Conservation (phyloP, 768 basidiomycete species). For the Hericium erinaceus region DNA sequence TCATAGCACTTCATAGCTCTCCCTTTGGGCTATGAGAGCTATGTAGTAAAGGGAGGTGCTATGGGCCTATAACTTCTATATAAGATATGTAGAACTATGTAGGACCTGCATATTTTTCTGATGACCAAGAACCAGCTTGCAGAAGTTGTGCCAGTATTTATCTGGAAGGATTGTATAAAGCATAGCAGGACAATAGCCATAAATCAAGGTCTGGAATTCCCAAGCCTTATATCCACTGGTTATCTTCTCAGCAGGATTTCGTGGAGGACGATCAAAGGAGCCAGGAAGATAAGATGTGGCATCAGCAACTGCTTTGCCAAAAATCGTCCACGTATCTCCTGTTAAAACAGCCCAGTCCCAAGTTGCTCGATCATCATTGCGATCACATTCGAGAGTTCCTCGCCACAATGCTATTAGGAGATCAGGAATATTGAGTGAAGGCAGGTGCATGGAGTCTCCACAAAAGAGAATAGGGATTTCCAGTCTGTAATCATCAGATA, state of each 20-base stretch:
- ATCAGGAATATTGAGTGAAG: constrained; percentile 27
- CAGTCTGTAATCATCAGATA: background rate
- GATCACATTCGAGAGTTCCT: constrained; percentile 17
- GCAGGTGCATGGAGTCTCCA: constrained; percentile 31
- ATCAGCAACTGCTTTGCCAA: constrained; percentile 25
- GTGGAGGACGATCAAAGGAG: constrained; percentile 32
- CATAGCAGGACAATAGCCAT: constrained; percentile 5
- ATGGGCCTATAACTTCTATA: too few relatives aligned
- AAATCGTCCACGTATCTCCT: constrained; percentile 23
- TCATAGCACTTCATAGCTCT: too few relatives aligned
- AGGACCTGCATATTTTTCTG: too few relatives aligned
- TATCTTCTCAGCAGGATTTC: constrained; percentile 31
- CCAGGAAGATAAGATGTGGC: constrained; percentile 26
- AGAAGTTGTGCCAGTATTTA: background rate
- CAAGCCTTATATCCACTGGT: constrained; percentile 22
- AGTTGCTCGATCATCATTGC: constrained; percentile 10
- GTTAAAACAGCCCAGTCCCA: constrained; percentile 27
- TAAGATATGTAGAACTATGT: too few relatives aligned
- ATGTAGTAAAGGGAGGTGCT: too few relatives aligned
- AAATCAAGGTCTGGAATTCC: constrained; percentile 17
- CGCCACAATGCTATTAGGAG: constrained; percentile 25
- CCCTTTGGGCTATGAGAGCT: too few relatives aligned
- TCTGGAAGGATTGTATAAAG: background rate
- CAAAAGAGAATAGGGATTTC: constrained; percentile 16
- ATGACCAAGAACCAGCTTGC: background rate